phyloP scores from a whole-genome alignment of 129 eudicot species.

The Flaveria linearis region DNA sequence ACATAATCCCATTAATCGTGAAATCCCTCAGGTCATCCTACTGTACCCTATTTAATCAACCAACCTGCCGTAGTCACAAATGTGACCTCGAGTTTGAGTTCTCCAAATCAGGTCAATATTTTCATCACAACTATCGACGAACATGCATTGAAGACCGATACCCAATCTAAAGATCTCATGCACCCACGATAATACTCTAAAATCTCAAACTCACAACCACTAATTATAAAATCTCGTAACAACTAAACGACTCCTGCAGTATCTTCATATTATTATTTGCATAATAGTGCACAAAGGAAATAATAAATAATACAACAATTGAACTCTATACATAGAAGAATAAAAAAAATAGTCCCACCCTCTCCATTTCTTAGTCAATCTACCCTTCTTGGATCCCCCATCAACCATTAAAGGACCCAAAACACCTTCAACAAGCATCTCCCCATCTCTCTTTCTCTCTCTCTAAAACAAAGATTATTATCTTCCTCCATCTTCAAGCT shows the following conservation, averaged over 20 bases:
- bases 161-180: too few relatives aligned
- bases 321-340: not conserved
- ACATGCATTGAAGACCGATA: too few relatives aligned
- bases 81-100: too few relatives aligned
- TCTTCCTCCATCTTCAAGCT: conserved; percentile 16
- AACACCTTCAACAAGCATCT: conserved; percentile 33
- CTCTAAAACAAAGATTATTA: conserved; percentile 17
- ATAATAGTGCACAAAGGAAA: not conserved
- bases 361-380: conserved; percentile 34
- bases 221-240: not conserved
- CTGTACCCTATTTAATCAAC: too few relatives aligned
- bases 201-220: not conserved
- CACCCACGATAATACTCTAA: too few relatives aligned
- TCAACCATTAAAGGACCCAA: conserved; percentile 51
- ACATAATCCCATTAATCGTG: too few relatives aligned
- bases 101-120: too few relatives aligned
- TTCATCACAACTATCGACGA: too few relatives aligned
- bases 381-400: conserved; percentile 46
- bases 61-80: too few relatives aligned
- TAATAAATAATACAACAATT: not conserved
- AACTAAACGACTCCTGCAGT: not conserved
- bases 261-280: not conserved
- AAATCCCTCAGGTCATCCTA: too few relatives aligned
- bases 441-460: conserved; percentile 20
- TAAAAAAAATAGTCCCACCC: conserved; percentile 27